Evolutionary conservation across 2,329 filamentous ascomycete species (phyloP), one percentile per base, ranked within the genome.

Genomic region (Xylariaceae sp.): DNA sequence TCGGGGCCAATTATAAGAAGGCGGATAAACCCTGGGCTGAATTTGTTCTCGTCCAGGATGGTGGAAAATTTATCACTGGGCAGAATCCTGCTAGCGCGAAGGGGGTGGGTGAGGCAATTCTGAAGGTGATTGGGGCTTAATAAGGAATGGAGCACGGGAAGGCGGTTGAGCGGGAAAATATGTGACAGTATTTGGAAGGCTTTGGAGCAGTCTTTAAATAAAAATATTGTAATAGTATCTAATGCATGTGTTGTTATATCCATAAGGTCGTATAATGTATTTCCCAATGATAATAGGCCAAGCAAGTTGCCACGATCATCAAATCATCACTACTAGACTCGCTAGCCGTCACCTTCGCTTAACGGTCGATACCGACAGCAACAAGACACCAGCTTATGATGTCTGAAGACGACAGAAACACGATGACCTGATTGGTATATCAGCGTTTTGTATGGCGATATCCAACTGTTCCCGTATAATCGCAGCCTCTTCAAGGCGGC

Each of bases 51-150:
- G 78, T 82, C 3, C 76, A 81, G 56, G 65, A 71, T 46, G 65
- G 58, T 39, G 83, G 82, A 7, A 76, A 75, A 60, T 58, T 86
- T 29, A 82, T 85, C 55, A 83, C 83, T 0, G 83, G 83, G 1
- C 83, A 86, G 78, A 86, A 86, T 72, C 83, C 83, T 21, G 76
- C 75, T 1, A 83, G 80, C 21, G 78, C 80, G 0, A 75, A 76
- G 64, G 79, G 67, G 0, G 74, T 84, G n/a, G 83, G 79, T 0
- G 76, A 81, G 73, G 82, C 78, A 2, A 67, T 86, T 58, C 69
- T 77, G 23, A 79, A 79, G 75, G 77, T 78, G 2, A 70, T 83
- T 53, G 65, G 70, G 2, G 52, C 44, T 36, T 53, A n/a, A 53
- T 33, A 43, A 17, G n/a, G 17, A 14, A 26, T 12, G 11, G 16